Evolutionary conservation across 306 rosid genomes (phyloP), one percentile per base, ranked within the genome.

Genomic region (Cucumis melo): DNA sequence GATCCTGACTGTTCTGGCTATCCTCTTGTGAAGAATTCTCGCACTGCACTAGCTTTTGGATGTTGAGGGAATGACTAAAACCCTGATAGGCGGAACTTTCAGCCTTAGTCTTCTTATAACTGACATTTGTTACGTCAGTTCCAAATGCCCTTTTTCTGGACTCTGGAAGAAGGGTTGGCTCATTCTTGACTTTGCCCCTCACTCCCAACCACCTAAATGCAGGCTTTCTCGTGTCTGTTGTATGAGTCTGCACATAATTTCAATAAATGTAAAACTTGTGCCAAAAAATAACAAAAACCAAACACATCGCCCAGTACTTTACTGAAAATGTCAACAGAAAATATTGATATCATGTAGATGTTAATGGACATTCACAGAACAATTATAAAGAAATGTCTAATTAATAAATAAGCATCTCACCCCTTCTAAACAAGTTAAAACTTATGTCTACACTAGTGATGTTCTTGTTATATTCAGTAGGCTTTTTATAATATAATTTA

Each of bases 181-280:
- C 82, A 73, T 41, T 55, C 10, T 70, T 48, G 21, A 63, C 32
- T 77, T 80, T 73, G 17, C 44, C 82, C 68, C 79, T 81, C 81
- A 81, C 71, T 71, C 86, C 86, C 87, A 86, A 59, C 92, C 92
- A 86, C 76, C 87, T 80, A 72, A 83, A 88, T 11, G 89, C 90
- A 56, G 92, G 85, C 78, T 88, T 88, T 82, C 90, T 85, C 16
- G 83, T 70, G 72, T 74, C 85, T 1, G 86, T 56, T 13, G 80
- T 80, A 55, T 84, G 80, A 29, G 83, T 85, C 91, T 87, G 87
- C 79, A 59, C 11, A 64, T 20, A 20, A 24, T 71, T 71, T 9
- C 59, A 48, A 48, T 23, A 78, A 39, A 53, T 0, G 9, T 65
- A 19, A 36, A 13, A 34, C 5, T 65, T 12, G 75, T n/a, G 23